Evolutionary conservation across 2,329 filamentous ascomycete genomes (phyloP).

Genomic region (Ophiobolus disseminans): DNA sequence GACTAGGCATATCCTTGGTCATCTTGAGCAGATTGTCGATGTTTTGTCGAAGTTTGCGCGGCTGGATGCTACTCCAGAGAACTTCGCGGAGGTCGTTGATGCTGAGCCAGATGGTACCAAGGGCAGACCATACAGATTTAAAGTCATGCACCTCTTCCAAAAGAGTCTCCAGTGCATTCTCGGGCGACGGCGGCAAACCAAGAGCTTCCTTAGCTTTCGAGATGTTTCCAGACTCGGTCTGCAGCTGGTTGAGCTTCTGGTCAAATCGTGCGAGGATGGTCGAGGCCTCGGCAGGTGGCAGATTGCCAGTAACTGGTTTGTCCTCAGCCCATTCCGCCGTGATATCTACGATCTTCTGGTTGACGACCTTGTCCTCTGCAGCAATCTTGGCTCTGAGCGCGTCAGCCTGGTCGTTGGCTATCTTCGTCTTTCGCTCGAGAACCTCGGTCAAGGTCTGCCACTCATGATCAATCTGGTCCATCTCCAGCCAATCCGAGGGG

Average conservation of each 20-base stretch:
- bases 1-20: conserved; percentile 98
- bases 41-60: conserved; percentile 86
- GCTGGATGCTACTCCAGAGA: conserved; percentile 94
- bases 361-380: conserved; percentile 90
- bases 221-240: conserved; percentile 90
- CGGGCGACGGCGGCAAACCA: conserved; percentile 79
- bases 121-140: conserved; percentile 95
- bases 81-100: conserved; percentile 91
- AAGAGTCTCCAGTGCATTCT: conserved; percentile 82
- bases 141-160: conserved; percentile 98
- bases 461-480: conserved; percentile 94
- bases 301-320: conserved; percentile 94
- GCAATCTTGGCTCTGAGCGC: conserved; percentile 92
- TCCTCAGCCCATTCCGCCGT: conserved; percentile 91
- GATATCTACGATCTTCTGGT: conserved; percentile 85
- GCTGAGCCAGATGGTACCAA: conserved; percentile 96
- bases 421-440: conserved; percentile 87
- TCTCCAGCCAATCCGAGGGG: conserved; percentile 90
- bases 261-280: conserved; percentile 84
- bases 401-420: conserved; percentile 96
- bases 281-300: conserved; percentile 87
- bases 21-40: conserved; percentile 95
- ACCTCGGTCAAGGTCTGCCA: conserved; percentile 95
- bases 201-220: conserved; percentile 96
- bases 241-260: conserved; percentile 80